Evolutionary conservation across 371 early-diverging fungal genomes (phyloP), one percentile per base, ranked within the genome.

Genomic region (Mortierella sp.): DNA sequence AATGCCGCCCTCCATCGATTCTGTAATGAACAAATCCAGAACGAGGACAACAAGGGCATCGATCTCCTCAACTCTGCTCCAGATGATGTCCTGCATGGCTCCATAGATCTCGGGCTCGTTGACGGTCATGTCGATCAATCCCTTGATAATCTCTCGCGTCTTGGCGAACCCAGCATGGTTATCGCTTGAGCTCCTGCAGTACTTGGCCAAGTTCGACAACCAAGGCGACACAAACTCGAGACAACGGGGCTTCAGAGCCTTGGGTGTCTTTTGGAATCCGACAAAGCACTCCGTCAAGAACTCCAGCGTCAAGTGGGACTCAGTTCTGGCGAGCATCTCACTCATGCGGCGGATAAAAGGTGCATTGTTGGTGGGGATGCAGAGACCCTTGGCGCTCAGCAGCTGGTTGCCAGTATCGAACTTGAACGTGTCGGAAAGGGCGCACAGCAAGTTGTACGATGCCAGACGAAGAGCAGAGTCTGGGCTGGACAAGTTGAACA

Each of bases 181-280:
- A 16, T 92, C 92, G 8, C 84, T 73, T 39, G 87, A 83, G 55
- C 86, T 89, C 37, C 90, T 87, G 71, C 91, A 90, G 71, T 92
- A 93, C 72, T 88, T 86, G 6, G 92, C 91, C 37, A 98, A 79
- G 71, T 96, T 96, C 1, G 91, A 86, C 64, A 97, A 75, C 98
- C 97, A 98, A 0, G 97, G 97, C 37, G 92, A 89, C 89, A 97
- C 93, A 80, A 96, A 97, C 83, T 97, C 95, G 70, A 98, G 87
- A 47, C 96, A 95, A 64, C 94, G 88, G 66, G 95, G 94, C 74
- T 96, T 94, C 41, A 92, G 79, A 16, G 92, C 92, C 41, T 90
- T 92, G 45, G 88, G 92, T 0, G 95, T 93, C 86, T 93, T 94
- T 68, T 93, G 90, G 74, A 97, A 95, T 9, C 97, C 96, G 73